Evolutionary conservation across 345 rosid species (phyloP).

Genomic region (Excoecaria cochinchinensis): DNA sequence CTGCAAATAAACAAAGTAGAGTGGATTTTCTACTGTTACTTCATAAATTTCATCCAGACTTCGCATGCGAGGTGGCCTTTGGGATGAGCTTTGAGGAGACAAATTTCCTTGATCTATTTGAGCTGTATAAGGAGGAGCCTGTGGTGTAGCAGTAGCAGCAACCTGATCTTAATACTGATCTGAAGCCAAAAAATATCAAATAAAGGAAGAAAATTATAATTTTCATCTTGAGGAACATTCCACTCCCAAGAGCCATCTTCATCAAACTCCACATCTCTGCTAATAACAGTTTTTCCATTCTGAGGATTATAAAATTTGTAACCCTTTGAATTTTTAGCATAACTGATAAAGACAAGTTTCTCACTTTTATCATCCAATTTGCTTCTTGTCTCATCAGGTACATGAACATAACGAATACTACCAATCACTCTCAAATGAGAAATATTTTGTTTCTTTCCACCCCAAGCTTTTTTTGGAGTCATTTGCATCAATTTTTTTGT

Average conservation of each 20-base stretch:
- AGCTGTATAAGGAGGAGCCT: not conserved
- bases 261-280: not conserved
- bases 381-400: not conserved
- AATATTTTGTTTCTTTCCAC: not conserved
- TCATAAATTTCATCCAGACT: not conserved
- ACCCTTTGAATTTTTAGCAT: not conserved
- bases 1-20: not conserved
- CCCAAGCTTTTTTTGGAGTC: not conserved
- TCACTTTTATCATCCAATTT: conserved; percentile 4
- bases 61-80: not conserved
- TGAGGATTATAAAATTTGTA: not conserved
- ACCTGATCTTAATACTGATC: not conserved
- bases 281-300: not conserved
- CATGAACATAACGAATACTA: not conserved
- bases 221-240: no score
- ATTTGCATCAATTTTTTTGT: not conserved
- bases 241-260: no score
- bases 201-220: conserved; percentile 2
- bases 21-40: not conserved
- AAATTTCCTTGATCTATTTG: not conserved
- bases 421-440: conserved; percentile 6
- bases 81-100: not conserved
- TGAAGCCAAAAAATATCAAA: no score
- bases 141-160: not conserved
- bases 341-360: not conserved